Base-by-base conservation (phyloP, 1,284 basidiomycete genomes). In the Cryptococcus maquisensis region DNA sequence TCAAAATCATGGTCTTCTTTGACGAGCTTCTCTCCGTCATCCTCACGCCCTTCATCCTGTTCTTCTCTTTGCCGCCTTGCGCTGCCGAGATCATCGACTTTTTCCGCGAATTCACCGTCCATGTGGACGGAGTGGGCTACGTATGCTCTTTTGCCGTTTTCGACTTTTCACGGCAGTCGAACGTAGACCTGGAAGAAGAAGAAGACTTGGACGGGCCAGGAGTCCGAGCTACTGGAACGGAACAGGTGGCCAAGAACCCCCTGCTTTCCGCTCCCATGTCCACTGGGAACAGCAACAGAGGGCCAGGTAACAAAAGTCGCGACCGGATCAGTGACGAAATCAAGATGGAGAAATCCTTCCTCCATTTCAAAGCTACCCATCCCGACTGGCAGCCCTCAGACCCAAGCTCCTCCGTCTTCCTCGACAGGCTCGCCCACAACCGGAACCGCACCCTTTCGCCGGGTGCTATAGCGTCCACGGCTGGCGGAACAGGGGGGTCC, bases 61-160 rank as follows among this genome's bases (percentile, higher is more conserved):
- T 90, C 86, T 87, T 88, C 71, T 90, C 92, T 15, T 81, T 98
- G 6, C 94, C 95, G 0, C 79, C 79, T 0, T 94, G 90, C 68
- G 89, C 94, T 2, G 86, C 88, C 7, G 86, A 86, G 0, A 88
- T 97, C 61, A 83, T 97, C 57, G 94, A 98, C 71, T 96, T 98
- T 71, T 96, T 97, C 81, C 83, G 92, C 46, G 93, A 97, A 77
- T 98, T 96, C 69, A 90, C 92, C 0, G 86, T 98, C 1, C 94
- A 98, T 73, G 88, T 98, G 32, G 94, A 97, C 64, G 91, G 93
- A 1, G 81, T 96, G 3, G 95, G 96, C 10, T 95, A 96, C 68
- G 90, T 98, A 9, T 98, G 96, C 72, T 92, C 88, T 57, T 98
- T 98, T 77, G 96, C 95, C 1, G 94, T 96, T 53, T 98, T 98